Evolutionary conservation across 371 early-diverging fungal species (phyloP).

Genomic region (Lichtheimia ramosa): DNA sequence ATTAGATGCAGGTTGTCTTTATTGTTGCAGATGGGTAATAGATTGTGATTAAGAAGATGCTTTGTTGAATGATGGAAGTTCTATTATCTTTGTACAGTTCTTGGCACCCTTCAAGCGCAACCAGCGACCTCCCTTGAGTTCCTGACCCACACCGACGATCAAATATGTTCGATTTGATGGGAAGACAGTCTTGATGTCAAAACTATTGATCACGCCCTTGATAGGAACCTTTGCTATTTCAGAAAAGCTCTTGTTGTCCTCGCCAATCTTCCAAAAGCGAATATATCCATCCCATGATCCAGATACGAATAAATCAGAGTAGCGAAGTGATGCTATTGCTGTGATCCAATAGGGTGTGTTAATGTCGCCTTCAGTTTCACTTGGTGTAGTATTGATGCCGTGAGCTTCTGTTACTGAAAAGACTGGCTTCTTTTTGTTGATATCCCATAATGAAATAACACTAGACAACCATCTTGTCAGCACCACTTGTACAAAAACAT

Average conservation of each 20-base stretch:
- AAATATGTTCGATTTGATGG: slow-evolving; percentile 58
- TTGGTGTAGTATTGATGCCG: slow-evolving; percentile 56
- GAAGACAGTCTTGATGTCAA: slow-evolving; percentile 50
- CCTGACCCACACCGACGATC: slow-evolving; percentile 84
- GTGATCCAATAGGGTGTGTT: slow-evolving; percentile 81
- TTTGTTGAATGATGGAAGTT: slow-evolving; percentile 22
- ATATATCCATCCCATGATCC: slow-evolving; percentile 92
- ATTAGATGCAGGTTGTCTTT: no score
- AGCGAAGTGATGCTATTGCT: slow-evolving; percentile 76
- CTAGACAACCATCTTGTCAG: slow-evolving; percentile 7
- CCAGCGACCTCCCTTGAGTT: slow-evolving; percentile 93
- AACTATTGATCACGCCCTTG: slow-evolving; percentile 54
- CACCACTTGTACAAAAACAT: background rate
- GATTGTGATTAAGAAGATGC: no score
- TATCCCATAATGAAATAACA: slow-evolving; percentile 87
- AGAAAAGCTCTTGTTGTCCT: slow-evolving; percentile 66
- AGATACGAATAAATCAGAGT: slow-evolving; percentile 87
- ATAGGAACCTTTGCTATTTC: slow-evolving; percentile 61
- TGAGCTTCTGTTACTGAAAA: slow-evolving; percentile 79
- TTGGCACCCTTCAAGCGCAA: slow-evolving; percentile 65
- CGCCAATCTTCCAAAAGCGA: slow-evolving; percentile 82
- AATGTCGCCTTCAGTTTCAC: slow-evolving; percentile 42
- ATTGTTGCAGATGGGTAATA: no score
- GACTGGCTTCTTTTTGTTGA: slow-evolving; percentile 87
- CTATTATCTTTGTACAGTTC: slow-evolving; percentile 65